Evolutionary conservation across 2,329 filamentous ascomycete species (phyloP), one percentile per base, ranked within the genome.

Genomic region (Cladophialophora bantiana): DNA sequence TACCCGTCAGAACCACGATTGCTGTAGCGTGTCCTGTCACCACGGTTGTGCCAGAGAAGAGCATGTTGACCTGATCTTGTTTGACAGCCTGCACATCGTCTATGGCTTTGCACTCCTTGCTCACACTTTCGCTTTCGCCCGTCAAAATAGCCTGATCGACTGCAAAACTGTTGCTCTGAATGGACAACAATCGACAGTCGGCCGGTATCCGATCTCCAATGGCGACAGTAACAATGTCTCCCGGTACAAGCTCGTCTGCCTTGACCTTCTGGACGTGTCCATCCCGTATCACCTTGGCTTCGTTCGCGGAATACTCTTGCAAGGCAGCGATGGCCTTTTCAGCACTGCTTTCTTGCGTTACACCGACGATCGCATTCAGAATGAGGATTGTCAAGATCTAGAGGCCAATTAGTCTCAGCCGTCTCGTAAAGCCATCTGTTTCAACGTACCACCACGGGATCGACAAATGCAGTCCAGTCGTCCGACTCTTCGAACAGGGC

Each of bases 261-360:
- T 95, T 96, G 82, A 99, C 83, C 72, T 91, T 88, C 71, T 89
- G 88, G 69, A 94, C 83, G 73, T 90, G 87, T 59, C 94, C 93
- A 81, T 94, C 89, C 75, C 95, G 91, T 66, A 97, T 80, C 61
- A 96, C 94, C 77, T 94, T 99, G 73, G 95, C 94, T 80, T 97
- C 93, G 80, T 98, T 99, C 76, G 95, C 95, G 35, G 94, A 98
- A 83, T 99, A 99, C 86, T 99, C 94, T 81, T 99, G 95, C 65
- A 99, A 87, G 53, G 95, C 95, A 32, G 95, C 94, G 78, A 99
- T 99, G 59, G 95, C 95, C 83, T 98, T 97, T 80, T 99, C 95
- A 72, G 95, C 95, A 77, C 94, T 97, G 81, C 92, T 97, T 84
- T 99, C 95, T 84, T 99, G 95, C 64, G 94, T 97, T 34, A 99